A percentile compares a stretch with the other conserved stretches of the same genome.
These are phyloP conservation scores for Diplocarpon mali DNA, from an alignment of 2,329 filamentous ascomycete species.

Conservation along the genomic window DNA sequence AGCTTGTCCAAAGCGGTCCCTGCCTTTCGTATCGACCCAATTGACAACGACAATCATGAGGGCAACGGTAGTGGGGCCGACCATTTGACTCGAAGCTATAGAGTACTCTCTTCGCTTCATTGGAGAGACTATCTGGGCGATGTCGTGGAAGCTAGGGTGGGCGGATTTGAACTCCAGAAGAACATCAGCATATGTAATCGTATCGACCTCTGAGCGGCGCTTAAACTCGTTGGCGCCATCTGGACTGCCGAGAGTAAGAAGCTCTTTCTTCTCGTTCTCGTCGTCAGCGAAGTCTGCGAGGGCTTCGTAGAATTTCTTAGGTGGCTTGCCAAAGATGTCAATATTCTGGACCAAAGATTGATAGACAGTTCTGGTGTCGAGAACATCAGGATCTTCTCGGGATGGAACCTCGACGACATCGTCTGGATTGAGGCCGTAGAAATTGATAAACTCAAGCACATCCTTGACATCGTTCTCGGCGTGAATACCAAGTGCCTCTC, in stretches of 20 bases:
- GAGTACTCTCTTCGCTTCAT: slow-evolving; percentile 97
- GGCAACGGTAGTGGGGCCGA: slow-evolving; percentile 78
- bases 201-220: slow-evolving; percentile 81
- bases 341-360: slow-evolving; percentile 87
- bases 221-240: slow-evolving; percentile 88
- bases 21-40: slow-evolving; percentile 83
- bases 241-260: slow-evolving; percentile 63
- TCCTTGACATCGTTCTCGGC: slow-evolving; percentile 79
- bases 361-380: slow-evolving; percentile 86
- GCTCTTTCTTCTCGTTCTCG: slow-evolving; percentile 68
- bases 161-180: slow-evolving; percentile 84
- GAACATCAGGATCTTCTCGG: slow-evolving; percentile 59
- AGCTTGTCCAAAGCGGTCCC: slow-evolving; percentile 84
- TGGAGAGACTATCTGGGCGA: slow-evolving; percentile 75
- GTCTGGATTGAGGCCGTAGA: slow-evolving; percentile 73
- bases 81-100: slow-evolving; percentile 95
- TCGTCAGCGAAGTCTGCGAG: slow-evolving; percentile 79
- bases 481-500: slow-evolving; percentile 92
- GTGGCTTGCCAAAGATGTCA: slow-evolving; percentile 92
- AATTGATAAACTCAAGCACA: slow-evolving; percentile 76
- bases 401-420: slow-evolving; percentile 87
- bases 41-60: slow-evolving; percentile 96
- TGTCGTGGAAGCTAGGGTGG: slow-evolving; percentile 77
- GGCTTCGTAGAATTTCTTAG: slow-evolving; percentile 95
- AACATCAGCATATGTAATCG: slow-evolving; percentile 80